A percentile compares a stretch with the other conserved stretches of the same genome.
Conservation (phyloP, 2,329 filamentous ascomycete species). For the Blumeria hordei region DNA sequence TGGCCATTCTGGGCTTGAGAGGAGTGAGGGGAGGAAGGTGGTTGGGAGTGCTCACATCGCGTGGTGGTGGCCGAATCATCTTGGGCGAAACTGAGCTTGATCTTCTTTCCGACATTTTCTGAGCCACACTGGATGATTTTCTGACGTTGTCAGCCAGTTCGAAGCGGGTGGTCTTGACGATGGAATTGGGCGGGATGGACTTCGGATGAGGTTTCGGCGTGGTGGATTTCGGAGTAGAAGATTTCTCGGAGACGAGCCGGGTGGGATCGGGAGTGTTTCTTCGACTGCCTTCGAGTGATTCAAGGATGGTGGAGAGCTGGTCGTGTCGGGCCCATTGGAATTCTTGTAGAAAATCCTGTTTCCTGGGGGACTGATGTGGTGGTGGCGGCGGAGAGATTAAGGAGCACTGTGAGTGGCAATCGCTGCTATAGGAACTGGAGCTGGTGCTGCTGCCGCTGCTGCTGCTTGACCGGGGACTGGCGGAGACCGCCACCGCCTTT, state of each 20-base stretch:
- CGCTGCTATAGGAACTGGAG: too few relatives aligned
- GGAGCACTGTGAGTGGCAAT: too few relatives aligned
- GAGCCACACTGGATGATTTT: neutral
- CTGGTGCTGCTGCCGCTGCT: too few relatives aligned
- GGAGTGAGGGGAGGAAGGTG: neutral
- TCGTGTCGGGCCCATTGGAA: slow-evolving; percentile 9
- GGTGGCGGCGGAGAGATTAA: too few relatives aligned
- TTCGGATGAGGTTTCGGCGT: too few relatives aligned
- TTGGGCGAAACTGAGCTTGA: slow-evolving; percentile 6
- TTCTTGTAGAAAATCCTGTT: neutral
- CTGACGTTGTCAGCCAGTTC: neutral
- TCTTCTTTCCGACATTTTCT: neutral
- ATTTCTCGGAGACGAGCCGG: neutral
- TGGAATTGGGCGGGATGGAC: neutral
- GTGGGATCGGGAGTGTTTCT: slow-evolving; percentile 4
- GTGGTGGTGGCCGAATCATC: neutral
- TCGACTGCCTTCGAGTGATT: slow-evolving; percentile 6
- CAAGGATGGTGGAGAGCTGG: slow-evolving; percentile 10
- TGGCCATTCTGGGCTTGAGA: neutral
- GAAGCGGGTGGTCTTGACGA: neutral
- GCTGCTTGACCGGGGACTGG: too few relatives aligned
- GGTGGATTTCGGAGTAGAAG: too few relatives aligned
- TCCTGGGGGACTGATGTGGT: neutral
- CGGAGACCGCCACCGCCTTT: too few relatives aligned
- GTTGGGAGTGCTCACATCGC: slow-evolving; percentile 5